Base-by-base conservation (phyloP, 108 stramenopile genomes). In the Nitzschia putrida region DNA sequence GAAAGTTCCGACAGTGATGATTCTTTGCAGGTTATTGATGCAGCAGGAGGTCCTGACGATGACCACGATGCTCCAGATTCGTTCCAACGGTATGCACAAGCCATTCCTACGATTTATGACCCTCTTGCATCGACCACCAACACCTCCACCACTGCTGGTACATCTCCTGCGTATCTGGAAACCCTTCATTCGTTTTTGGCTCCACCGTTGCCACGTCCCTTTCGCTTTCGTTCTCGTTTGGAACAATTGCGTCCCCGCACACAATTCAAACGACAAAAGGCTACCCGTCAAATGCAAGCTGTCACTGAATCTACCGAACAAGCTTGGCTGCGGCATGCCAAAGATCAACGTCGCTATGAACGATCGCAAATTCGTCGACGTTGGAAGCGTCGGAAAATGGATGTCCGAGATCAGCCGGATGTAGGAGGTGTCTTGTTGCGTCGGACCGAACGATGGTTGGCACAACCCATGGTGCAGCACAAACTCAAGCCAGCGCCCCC, bases 361-460 rank as follows among this genome's bases (percentile, higher is more conserved):
- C 57, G 57, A 13, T 7, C 8, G 0, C 47, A 25, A 42, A 52
- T 68, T 0, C 39, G 53, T 21, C 20, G 44, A 24, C 57, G 71
- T 18, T 75, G 74, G 80, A 71, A 76, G 63, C 22, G 13, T 25
- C 74, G 74, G 13, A 57, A n/a, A 22, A 39, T 72, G 20, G 58
- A 75, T 68, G 68, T 67, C 49, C 73, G 56, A 45, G 34, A 54
- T 9, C 74, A 81, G 47, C 13, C 58, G 23, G 80, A 81, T 61
- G 53, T 67, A 10, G 70, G 74, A 12, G 64, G 52, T 34, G 66
- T 67, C 5, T 53, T 81, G 20, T 14, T 21, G 3, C 13, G 25
- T 9, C 50, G 67, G 43, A 61, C 67, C 21, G 38, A 63, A 20
- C 52, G 61, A 21, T 14, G 13, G 5, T 49, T 76, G 53, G 54